Base-by-base conservation (phyloP, 352 stramenopile genomes). In the Pythium plurisporium region DNA sequence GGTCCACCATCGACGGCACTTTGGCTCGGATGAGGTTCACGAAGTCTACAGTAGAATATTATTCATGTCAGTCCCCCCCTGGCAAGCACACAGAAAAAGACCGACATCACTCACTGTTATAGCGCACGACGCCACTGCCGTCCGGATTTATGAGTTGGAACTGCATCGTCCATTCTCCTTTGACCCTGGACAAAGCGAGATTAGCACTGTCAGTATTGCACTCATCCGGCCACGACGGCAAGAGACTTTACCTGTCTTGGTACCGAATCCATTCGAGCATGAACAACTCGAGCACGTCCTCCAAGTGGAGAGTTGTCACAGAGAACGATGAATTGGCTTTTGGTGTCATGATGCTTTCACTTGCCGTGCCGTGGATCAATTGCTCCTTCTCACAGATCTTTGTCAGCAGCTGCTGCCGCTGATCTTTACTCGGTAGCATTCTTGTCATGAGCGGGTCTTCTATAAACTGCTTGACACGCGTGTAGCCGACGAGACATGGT, bases 181-280 rank as follows among this genome's bases (percentile, higher is more conserved):
- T 66, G 4, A 87, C 57, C 34, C 81, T 91, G 51, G 2, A n/a
- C n/a, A n/a, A n/a, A n/a, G n/a, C n/a, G n/a, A n/a, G n/a, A n/a
- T n/a, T n/a, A n/a, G n/a, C n/a, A n/a, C n/a, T n/a, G n/a, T n/a
- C n/a, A n/a, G n/a, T n/a, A n/a, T n/a, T n/a, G n/a, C n/a, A n/a
- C n/a, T n/a, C n/a, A 46, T n/a, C n/a, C 3, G 17, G 55, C 66
- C 10, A n/a, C n/a, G n/a, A n/a, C n/a, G n/a, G n/a, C n/a, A n/a
- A n/a, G n/a, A n/a, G n/a, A n/a, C n/a, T n/a, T n/a, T 71, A 88
- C 78, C 61, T 72, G 38, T 73, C 59, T 45, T 89, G 80, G 46
- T 77, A 71, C 30, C 86, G 76, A 41, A 87, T 68, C 85, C 82
- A 94, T 23, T 78, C 64, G 19, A 72, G 72, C 80, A 91, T 91